Evolutionary conservation across 164 flowering plant genomes (phyloP), one percentile per base, ranked within the genome.

Genomic region (Tinospora cordifolia): DNA sequence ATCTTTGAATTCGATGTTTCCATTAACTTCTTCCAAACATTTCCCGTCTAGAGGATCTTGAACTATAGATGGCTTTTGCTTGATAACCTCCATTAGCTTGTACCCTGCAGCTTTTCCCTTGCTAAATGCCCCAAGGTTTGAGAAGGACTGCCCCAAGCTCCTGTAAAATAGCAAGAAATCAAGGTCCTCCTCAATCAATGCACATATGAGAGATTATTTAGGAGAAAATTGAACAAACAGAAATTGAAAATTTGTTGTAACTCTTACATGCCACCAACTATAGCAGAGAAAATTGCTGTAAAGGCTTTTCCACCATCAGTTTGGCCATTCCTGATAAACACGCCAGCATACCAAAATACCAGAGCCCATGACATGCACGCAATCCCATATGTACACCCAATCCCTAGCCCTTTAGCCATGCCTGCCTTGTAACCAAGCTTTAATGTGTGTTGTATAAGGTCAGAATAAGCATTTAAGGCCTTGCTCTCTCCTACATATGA

Each of bases 321-420:
- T 83, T 86, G 91, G 9, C 99, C 98, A 71, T 87, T 92, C 78
- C 99, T 79, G 69, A 92, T 91, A 71, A 95, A 92, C 72, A 95
- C 98, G 9, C 99, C 97, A 14, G 98, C 98, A 72, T 90, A 95
- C 99, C 99, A 95, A 82, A 95, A 92, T 49, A 95, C 98, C 69
- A 95, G 89, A 3, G 99, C 99, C 99, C 99, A 95, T 3, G 99
- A 91, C 95, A 91, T 90, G 79, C 95, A 91, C 13, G 95, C 95
- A 41, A 91, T 88, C 30, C 97, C 93, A 79, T 90, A 90, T 0
- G 95, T 90, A 70, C 95, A 90, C 80, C 97, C 97, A 17, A 91
- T 84, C 22, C 97, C 97, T 44, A 91, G 75, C 40, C 97, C 97
- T 74, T 91, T 91, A 34, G 97, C 97, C 95, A 91, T 88, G 13